Percentiles rank a stretch among this genome's conserved stretches.
Evolutionary conservation across 371 early-diverging fungal genomes (phyloP).

Genomic region (Haplosporangium sp.): DNA sequence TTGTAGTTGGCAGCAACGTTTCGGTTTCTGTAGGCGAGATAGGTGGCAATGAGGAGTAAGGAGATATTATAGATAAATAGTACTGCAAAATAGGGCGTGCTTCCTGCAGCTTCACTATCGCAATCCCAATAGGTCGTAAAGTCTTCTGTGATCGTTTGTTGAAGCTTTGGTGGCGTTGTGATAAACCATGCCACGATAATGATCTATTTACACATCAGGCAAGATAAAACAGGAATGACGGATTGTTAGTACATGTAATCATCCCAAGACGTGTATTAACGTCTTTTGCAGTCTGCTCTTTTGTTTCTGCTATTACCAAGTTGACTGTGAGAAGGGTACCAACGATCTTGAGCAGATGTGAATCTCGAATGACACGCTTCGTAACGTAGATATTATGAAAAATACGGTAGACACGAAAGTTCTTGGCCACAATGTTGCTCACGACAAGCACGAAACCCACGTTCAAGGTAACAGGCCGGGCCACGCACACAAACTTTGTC

Average conservation of each 20-base stretch:
- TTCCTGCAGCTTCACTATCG: conserved; percentile 39
- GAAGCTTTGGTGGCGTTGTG: conserved; percentile 57
- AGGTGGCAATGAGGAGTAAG: conserved; percentile 65
- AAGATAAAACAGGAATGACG: not conserved
- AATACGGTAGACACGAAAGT: conserved; percentile 70
- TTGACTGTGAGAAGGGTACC: conserved; percentile 58
- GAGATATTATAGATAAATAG: conserved; percentile 57
- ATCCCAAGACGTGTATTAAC: not conserved
- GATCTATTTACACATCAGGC: conserved; percentile 31
- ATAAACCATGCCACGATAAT: conserved; percentile 58
- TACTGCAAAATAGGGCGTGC: conserved; percentile 51
- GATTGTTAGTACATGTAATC: not conserved
- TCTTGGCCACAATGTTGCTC: conserved; percentile 73
- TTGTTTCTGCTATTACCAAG: conserved; percentile 51
- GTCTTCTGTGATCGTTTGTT: conserved; percentile 55
- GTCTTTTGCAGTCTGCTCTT: not conserved
- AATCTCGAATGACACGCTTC: conserved; percentile 67
- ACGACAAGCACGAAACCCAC: conserved; percentile 67
- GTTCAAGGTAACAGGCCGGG: conserved; percentile 62
- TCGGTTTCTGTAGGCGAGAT: conserved; percentile 68
- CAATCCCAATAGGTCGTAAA: conserved; percentile 64
- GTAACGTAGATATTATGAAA: conserved; percentile 72
- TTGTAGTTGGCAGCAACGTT: conserved; percentile 68
- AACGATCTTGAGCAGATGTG: conserved; percentile 63
- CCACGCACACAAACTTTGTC: conserved; percentile 54